Evolutionary conservation across 805 yeast genomes (phyloP), one percentile per base, ranked within the genome.

Genomic region (Yamadazyma akitaensis): DNA sequence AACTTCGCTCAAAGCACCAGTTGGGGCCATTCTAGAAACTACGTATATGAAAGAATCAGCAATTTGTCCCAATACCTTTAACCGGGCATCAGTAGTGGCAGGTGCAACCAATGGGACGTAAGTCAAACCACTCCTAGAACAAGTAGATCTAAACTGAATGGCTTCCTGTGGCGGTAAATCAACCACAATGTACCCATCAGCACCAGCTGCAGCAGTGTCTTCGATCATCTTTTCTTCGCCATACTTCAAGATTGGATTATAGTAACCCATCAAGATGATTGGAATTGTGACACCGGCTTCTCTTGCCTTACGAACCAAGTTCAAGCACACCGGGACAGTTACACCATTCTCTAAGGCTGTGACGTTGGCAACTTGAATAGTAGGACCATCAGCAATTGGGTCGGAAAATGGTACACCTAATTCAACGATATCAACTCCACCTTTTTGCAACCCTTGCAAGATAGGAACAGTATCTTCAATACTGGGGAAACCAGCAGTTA

Each of bases 131-230:
- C 77, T 71, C 42, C 73, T 67, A 25, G 84, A 62, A 64, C 96
- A 88, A 42, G 74, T 72, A 47, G 80, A 74, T 73, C 99, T 82
- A 66, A 92, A 86, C 54, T 85, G 81, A 54, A 87, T 76, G 16
- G 99, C 98, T 68, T 91, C 98, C 75, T 94, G 97, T 25, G 99
- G 99, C 42, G 99, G 99, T 58, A 94, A 74, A 66, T 94, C 99
- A 37, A 92, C 97, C 43, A 94, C 81, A 58, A 94, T 84, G 67
- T 84, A 94, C 19, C 98, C 99, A 61, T 88, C 90, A 41, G 90
- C 99, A 53, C 99, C 99, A 1, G 91, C 96, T 19, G 71, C 76
- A 43, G 83, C 81, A n/a, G 95, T 78, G 52, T 85, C 96, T 51
- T 75, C 70, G 51, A 90, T 81, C 72, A 94, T 75, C 64, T 81